Evolutionary conservation across 1,284 basidiomycete species (phyloP), one percentile per base, ranked within the genome.

Genomic region (Cryptococcus neoformans): DNA sequence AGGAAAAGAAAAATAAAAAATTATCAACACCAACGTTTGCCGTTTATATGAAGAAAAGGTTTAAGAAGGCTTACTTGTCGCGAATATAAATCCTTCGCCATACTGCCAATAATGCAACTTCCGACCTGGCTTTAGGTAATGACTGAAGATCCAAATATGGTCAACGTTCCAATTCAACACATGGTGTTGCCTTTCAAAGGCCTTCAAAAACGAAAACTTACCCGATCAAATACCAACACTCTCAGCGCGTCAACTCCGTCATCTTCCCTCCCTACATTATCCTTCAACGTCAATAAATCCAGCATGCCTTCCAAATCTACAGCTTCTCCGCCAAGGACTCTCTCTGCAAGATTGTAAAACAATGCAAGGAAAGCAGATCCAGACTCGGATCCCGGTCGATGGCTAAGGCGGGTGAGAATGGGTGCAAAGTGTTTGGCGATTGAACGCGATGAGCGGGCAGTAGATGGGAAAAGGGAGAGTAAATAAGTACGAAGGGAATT

Each of bases 41-140:
- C 16, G 17, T 6, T 8, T 37, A 28, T 28, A 28, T 28, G 35
- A 54, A 21, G 14, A n/a, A 44, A 9, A 36, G 38, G 4, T 17
- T 38, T 1, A 21, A 40, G 44, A 51, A 16, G 8, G 79, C 86
- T 66, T 71, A 94, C 90, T 96, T 86, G 72, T 97, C 92, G 54
- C 89, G 85, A 45, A 89, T 81, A 68, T 90, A 94, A 48, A 94
- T 84, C 36, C 94, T 81, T 41, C 92, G 82, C 94, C 93, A 97
- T 16, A 90, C 82, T 37, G 83, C 84, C 44, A 85, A 80, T 67
- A 91, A 82, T 2, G 88, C 86, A 36, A 88, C 84, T 40, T 82
- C 69, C 69, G 82, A 83, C 51, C 93, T 81, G 21, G 83, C 83
- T 56, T 86, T 84, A 0, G 90, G 90, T 2, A 90, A 72, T 56